A percentile compares a stretch with the other conserved stretches of the same genome.
phyloP scores from a whole-genome alignment of 352 stramenopile genomes.

The Pythium folliculosum region DNA sequence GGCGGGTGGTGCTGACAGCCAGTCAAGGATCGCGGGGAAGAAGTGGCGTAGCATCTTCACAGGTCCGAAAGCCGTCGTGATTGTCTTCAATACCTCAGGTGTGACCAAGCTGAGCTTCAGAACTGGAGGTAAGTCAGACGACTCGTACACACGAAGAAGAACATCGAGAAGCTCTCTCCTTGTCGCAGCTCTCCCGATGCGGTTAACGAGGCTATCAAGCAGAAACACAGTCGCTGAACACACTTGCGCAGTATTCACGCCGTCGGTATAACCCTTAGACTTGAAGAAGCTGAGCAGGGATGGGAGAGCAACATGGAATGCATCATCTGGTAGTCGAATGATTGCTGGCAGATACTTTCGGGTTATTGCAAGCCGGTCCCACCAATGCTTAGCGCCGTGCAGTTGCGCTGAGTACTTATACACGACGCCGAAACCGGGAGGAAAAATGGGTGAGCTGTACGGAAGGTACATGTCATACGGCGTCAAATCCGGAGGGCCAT shows the following conservation, averaged over 20 bases:
- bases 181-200: slow-evolving; percentile 40
- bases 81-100: slow-evolving; percentile 46
- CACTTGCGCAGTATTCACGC: slow-evolving; percentile 38
- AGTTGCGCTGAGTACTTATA: slow-evolving; percentile 54
- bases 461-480: slow-evolving; percentile 5
- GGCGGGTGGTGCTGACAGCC: slow-evolving; percentile 41
- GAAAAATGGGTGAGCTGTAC: slow-evolving; percentile 35
- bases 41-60: slow-evolving; percentile 50
- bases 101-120: slow-evolving; percentile 48
- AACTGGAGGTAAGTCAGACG: slow-evolving; percentile 37
- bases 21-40: slow-evolving; percentile 68
- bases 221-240: slow-evolving; percentile 60
- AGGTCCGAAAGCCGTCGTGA: slow-evolving; percentile 40
- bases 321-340: slow-evolving; percentile 38
- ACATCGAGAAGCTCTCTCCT: slow-evolving; percentile 42
- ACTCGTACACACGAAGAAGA: slow-evolving; percentile 64
- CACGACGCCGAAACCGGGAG: slow-evolving; percentile 41
- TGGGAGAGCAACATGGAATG: slow-evolving; percentile 53
- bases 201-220: slow-evolving; percentile 42
- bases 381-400: slow-evolving; percentile 41
- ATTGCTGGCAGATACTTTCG: slow-evolving; percentile 41
- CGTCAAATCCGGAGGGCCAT: background rate
- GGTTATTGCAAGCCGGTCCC: slow-evolving; percentile 39
- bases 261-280: slow-evolving; percentile 38
- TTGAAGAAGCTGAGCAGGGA: slow-evolving; percentile 62